A percentile compares a stretch with the other conserved stretches of the same genome.
These are phyloP conservation scores for Mucor sp. DNA, from an alignment of 371 early-diverging fungal species.

Conservation along the genomic window DNA sequence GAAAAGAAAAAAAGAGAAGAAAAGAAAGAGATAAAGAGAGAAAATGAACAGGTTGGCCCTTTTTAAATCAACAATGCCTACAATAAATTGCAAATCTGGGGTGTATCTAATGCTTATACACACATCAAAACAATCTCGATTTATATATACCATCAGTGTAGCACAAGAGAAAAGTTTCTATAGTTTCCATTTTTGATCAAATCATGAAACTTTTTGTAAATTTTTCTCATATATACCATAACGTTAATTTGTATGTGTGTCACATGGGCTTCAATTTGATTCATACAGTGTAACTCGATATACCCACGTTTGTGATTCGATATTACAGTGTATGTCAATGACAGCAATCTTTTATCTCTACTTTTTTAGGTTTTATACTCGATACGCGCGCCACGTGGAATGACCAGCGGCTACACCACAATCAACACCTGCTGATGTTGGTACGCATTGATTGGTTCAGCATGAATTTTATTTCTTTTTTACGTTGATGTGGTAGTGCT, in stretches of 20 bases:
- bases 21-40: not conserved
- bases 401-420: not conserved
- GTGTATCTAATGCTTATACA: conserved; percentile 9
- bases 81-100: conserved; percentile 7
- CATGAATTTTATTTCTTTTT: not conserved
- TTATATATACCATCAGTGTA: not conserved
- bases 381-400: not conserved
- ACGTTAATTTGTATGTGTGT: not conserved
- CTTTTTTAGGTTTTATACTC: not conserved
- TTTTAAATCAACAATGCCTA: conserved; percentile 7
- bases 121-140: conserved; percentile 15
- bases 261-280: not conserved
- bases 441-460: conserved; percentile 10
- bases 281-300: conserved; percentile 2
- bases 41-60: not conserved
- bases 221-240: not conserved
- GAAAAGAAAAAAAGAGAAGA: not conserved
- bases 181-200: conserved; percentile 1
- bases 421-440: not conserved
- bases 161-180: not conserved
- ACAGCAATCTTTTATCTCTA: not conserved
- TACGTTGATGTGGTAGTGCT: not conserved
- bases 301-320: conserved; percentile 26
- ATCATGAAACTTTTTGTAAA: conserved; percentile 1
- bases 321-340: conserved; percentile 1